Evolutionary conservation across 164 flowering plant genomes (phyloP), one percentile per base, ranked within the genome.

Genomic region (Umbellularia californica): DNA sequence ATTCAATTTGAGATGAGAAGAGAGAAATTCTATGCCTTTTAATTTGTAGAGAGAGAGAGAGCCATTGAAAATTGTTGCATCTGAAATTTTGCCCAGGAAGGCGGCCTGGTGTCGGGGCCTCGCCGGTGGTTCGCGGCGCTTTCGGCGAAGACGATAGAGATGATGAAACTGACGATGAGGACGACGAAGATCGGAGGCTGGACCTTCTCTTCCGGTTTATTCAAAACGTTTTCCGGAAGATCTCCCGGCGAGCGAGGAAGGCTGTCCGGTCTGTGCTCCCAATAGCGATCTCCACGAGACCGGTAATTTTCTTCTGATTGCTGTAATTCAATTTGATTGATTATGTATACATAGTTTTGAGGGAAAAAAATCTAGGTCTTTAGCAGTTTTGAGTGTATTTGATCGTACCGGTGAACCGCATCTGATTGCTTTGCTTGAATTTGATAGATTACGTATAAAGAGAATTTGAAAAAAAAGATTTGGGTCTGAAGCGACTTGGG

Each of bases 181-280:
- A 85, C 0, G 90, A 86, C 0, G 97, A 90, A 28, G 97, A 92
- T 74, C 82, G 96, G 80, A 94, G 97, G 71, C 82, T 94, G 81
- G 98, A 92, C 81, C 84, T 92, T 47, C 79, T 94, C 50, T 85
- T 90, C 71, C 79, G 83, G 76, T 92, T 94, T 77, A 78, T 92
- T 25, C 84, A 92, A 75, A 94, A 88, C 76, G 80, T 92, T 60
- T 94, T 94, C 79, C 82, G 81, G 79, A 94, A 92, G 83, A 60
- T 92, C 28, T 91, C 98, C 11, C 82, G 76, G 75, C 82, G 87
- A 71, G 94, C 97, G 1, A 78, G 95, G 76, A 90, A 83, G 79
- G 93, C 97, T 22, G 94, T 89, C 1, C 89, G 96, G 67, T 91
- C 94, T 6, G 93, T 94, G 77, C 77, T 94, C 28, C 98, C 97